Evolutionary conservation across 2,329 filamentous ascomycete genomes (phyloP).

Genomic region (Coniochaeta prunicola): DNA sequence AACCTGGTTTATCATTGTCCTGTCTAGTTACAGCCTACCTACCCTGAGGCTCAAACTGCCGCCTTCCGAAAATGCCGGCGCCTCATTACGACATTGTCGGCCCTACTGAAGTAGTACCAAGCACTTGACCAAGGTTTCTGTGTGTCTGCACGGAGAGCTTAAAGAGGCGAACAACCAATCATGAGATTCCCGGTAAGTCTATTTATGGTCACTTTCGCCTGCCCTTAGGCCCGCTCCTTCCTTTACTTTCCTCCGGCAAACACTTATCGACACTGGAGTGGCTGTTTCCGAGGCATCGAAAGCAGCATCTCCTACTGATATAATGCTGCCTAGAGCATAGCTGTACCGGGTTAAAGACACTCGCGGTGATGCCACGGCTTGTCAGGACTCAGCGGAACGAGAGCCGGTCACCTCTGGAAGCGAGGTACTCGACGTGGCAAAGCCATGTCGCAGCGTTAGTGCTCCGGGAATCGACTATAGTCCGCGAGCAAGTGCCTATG

Average conservation of each 20-base stretch:
- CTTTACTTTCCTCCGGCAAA: background rate
- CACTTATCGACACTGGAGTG: background rate
- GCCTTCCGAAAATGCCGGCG: background rate
- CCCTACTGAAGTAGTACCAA: background rate
- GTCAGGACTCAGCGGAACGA: background rate
- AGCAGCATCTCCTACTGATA: background rate
- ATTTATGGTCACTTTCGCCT: background rate
- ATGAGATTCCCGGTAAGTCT: background rate
- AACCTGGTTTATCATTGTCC: too few relatives aligned
- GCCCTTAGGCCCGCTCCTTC: background rate
- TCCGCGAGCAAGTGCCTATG: too few relatives aligned
- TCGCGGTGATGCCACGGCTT: background rate
- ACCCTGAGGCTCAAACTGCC: background rate
- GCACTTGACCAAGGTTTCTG: background rate
- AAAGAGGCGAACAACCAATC: background rate
- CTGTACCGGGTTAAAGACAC: background rate
- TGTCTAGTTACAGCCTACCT: background rate
- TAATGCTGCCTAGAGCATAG: background rate
- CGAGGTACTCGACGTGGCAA: background rate
- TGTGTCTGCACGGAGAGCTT: background rate
- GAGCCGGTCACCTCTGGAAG: background rate
- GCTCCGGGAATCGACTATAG: background rate
- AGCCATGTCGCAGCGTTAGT: background rate
- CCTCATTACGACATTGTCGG: background rate
- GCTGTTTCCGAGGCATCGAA: background rate